Evolutionary conservation across 2,329 filamentous ascomycete genomes (phyloP).

Genomic region (Ophiostoma tasmaniense): DNA sequence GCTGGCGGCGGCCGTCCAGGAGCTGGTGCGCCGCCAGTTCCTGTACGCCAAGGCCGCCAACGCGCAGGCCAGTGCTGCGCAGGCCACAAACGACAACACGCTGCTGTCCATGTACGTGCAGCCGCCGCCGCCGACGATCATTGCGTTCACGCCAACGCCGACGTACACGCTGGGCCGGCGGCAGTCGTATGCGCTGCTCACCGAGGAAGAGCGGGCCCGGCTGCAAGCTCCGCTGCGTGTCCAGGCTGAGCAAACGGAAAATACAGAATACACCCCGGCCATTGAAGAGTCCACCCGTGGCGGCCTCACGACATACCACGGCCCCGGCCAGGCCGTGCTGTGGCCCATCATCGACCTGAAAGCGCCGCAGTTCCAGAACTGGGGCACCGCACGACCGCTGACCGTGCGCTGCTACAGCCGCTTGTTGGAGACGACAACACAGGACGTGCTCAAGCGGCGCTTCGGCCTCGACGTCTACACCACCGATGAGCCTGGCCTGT

Average conservation of each 20-base stretch:
- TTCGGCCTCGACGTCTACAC: slow-evolving; percentile 56
- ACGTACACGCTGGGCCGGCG: slow-evolving; percentile 88
- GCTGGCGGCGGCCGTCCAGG: slow-evolving; percentile 32
- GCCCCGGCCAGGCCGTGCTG: slow-evolving; percentile 84
- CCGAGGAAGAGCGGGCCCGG: slow-evolving; percentile 35
- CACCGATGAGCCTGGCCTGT: slow-evolving; percentile 76
- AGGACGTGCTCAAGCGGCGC: slow-evolving; percentile 47
- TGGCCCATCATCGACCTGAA: slow-evolving; percentile 85
- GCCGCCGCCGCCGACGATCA: slow-evolving; percentile 57
- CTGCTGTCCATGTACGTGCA: slow-evolving; percentile 17
- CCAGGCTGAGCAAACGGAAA: too few species aligned
- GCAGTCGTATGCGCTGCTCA: slow-evolving; percentile 46
- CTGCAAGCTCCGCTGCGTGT: slow-evolving; percentile 36
- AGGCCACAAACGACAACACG: neutral
- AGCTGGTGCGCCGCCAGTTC: slow-evolving; percentile 37
- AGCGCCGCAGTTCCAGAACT: slow-evolving; percentile 24
- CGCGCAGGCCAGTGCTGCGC: neutral
- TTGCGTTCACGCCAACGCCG: slow-evolving; percentile 74
- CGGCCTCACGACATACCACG: slow-evolving; percentile 90
- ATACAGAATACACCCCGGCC: slow-evolving; percentile 39
- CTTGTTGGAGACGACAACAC: slow-evolving; percentile 68
- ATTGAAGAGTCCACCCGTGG: slow-evolving; percentile 69
- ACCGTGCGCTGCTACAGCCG: slow-evolving; percentile 69
- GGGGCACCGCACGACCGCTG: slow-evolving; percentile 41
- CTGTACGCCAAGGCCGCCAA: slow-evolving; percentile 47